Evolutionary conservation across 2,329 filamentous ascomycete genomes (phyloP), one percentile per base, ranked within the genome.

Genomic region (Monosporascus sp.): DNA sequence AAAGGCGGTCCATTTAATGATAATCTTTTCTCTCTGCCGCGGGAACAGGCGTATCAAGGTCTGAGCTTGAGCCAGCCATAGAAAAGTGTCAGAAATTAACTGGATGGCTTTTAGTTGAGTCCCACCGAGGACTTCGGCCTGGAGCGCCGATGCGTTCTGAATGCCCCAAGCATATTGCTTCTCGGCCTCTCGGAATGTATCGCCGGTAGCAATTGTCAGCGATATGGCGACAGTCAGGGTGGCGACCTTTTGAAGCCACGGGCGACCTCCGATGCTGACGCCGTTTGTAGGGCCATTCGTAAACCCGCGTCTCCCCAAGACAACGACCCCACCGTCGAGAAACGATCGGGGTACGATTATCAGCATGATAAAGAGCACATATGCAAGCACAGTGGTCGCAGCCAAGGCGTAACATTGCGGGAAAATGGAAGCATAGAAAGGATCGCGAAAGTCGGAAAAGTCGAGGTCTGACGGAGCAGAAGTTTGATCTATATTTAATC

Each of bases 1-100:
- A 67, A 97, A 97, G 1, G 93, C 94, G 17, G 93, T 91, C 93
- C 93, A 99, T 74, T 97, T 97, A 74, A 99, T 99, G 60, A 97
- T 89, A 50, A 97, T 86, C 73, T 97, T 97, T 73, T 99, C 94
- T 65, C 95, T 89, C 66, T 97, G 93, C 37, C 94, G 89, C 7
- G 94, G 94, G 63, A 99, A 99, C 1, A 99, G 78, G 51, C 94
- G 88, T 62, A 97, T 97, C 54, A 99, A 74, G 0, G 94, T 99
- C 74, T 99, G 94, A 1, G 96, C 93, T 72, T 99, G 94, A 1
- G 94, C 94, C 40, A 99, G 84, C 93, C 94, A 97, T 31, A 99
- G 78, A 69, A 97, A 97, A 1, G 94, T 92, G 70, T 96, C 91
- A 18, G 93, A 97, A 59, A 99, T 91, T 61, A 97, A 84, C 59